Conservation (phyloP, 148 eudicot genomes). For the Limonium bicolor region DNA sequence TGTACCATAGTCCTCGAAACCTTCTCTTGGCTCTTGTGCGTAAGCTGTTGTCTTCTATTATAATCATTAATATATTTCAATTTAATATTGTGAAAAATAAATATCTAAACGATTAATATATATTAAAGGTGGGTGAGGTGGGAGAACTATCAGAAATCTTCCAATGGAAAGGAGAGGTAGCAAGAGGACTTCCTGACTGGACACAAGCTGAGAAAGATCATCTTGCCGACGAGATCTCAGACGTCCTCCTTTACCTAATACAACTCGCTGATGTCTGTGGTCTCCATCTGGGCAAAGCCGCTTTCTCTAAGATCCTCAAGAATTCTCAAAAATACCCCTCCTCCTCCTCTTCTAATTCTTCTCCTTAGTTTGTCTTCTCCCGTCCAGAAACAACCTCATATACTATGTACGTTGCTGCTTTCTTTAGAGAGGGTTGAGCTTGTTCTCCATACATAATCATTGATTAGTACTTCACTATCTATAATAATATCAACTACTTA, state of each 20-base stretch:
- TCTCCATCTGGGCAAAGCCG: conserved; percentile 48
- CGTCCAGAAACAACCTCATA: too few relatives aligned
- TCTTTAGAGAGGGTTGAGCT: too few relatives aligned
- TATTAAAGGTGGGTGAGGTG: conserved; percentile 46
- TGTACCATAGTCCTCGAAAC: conserved; percentile 5
- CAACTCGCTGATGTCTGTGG: conserved; percentile 56
- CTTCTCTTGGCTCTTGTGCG: conserved; percentile 5
- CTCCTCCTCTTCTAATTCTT: not conserved
- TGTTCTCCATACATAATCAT: too few relatives aligned
- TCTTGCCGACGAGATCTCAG: conserved; percentile 57
- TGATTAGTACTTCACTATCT: too few relatives aligned
- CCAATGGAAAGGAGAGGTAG: conserved; percentile 72
- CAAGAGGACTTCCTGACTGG: conserved; percentile 52
- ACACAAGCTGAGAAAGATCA: conserved; percentile 54
- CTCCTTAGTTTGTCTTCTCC: too few relatives aligned
- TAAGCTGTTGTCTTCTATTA: not conserved
- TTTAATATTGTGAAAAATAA: not conserved
- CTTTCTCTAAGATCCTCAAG: conserved; percentile 39
- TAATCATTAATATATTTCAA: not conserved
- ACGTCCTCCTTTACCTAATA: conserved; percentile 49
- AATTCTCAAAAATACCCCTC: conserved; percentile 54
- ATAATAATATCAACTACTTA: too few relatives aligned
- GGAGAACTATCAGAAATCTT: conserved; percentile 68
- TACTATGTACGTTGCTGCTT: too few relatives aligned
- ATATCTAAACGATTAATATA: not conserved